Percentiles rank a stretch among this genome's conserved stretches.
These are phyloP conservation scores for Fistulinella prunicolor DNA, from an alignment of 768 basidiomycete species.

Conservation along the genomic window DNA sequence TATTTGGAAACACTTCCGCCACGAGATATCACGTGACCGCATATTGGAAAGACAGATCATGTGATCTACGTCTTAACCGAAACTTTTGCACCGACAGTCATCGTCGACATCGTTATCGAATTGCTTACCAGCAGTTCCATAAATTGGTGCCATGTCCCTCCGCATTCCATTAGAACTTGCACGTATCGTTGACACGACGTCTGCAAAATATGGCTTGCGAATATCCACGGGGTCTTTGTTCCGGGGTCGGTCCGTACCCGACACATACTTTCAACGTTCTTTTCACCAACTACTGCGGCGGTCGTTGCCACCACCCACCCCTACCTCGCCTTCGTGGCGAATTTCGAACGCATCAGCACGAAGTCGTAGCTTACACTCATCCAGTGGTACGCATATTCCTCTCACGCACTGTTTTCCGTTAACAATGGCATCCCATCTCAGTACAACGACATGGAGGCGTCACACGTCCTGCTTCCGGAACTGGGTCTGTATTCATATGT, in stretches of 20 bases:
- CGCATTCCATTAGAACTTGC: constrained; percentile 13
- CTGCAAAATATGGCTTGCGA: constrained; percentile 6
- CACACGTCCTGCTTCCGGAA: constrained; percentile 62
- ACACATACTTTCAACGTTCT: constrained; percentile 1
- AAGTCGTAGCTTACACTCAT: constrained; percentile 16
- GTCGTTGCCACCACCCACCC: not conserved
- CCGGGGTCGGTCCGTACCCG: not conserved
- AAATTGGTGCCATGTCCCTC: constrained; percentile 1
- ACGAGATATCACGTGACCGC: constrained; percentile 3
- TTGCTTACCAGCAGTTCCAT: not conserved
- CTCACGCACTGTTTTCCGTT: not conserved
- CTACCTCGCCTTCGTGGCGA: not conserved
- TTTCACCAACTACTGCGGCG: constrained; percentile 11
- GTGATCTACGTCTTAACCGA: too few relatives aligned
- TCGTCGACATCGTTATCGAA: not conserved
- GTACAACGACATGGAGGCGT: constrained; percentile 47
- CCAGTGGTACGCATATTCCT: constrained; percentile 11
- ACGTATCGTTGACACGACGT: constrained; percentile 8
- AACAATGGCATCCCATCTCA: not conserved
- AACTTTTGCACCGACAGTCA: not conserved
- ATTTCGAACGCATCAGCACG: not conserved
- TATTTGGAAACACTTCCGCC: not conserved
- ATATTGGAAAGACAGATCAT: too few relatives aligned
- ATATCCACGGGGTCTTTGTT: not conserved
- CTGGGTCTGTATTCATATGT: constrained; percentile 47